These are phyloP conservation scores for Centaurea solstitialis DNA, from an alignment of 129 eudicot genomes.

Conservation along the genomic window DNA sequence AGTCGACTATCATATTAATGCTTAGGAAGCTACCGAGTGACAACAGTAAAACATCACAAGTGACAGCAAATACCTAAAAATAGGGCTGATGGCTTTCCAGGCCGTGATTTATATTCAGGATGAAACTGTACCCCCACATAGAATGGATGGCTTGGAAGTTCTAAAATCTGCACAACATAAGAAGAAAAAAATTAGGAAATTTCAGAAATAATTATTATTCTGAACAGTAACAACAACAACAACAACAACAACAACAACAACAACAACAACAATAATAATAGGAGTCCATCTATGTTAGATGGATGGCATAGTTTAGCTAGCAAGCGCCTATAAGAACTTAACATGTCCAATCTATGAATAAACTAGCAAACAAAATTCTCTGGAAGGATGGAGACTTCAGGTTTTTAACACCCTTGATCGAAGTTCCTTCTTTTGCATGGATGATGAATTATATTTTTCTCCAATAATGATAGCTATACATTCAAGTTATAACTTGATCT, in stretches of 20 bases:
- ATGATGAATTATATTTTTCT: background rate
- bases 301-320: background rate
- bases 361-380: background rate
- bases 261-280: background rate
- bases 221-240: background rate
- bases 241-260: background rate
- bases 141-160: slow-evolving; percentile 76
- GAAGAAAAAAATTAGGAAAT: background rate
- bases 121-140: slow-evolving; percentile 97
- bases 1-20: background rate
- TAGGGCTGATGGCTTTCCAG: slow-evolving; percentile 87
- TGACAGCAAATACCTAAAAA: slow-evolving; percentile 63
- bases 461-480: background rate
- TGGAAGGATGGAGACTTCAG: background rate
- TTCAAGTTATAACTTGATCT: slow-evolving; percentile 5
- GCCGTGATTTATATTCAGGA: slow-evolving; percentile 97
- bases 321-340: background rate
- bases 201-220: background rate
- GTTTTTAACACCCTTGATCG: background rate
- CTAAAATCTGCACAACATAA: slow-evolving; percentile 60
- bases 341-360: background rate
- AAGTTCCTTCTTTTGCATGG: background rate
- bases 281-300: background rate
- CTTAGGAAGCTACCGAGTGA: background rate
- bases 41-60: background rate